Evolutionary conservation across 108 stramenopile species (phyloP).

Genomic region (Pseudonitzschia delicatissima): DNA sequence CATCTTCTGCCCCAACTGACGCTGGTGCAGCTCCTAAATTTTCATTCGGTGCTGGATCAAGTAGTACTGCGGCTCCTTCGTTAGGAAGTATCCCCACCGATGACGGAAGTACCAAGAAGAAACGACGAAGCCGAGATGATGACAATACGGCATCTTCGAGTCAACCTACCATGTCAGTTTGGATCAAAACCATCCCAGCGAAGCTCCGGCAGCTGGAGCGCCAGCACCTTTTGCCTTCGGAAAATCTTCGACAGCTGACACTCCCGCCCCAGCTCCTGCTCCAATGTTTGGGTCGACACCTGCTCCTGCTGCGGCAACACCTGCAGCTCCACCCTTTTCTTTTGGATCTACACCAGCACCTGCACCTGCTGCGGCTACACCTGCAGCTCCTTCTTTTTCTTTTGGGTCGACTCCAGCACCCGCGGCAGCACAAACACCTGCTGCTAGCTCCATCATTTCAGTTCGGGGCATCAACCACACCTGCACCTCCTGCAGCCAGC

Average conservation of each 20-base stretch:
- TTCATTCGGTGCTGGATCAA: conserved; percentile 4
- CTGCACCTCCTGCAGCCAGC: conserved; percentile 5
- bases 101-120: not conserved
- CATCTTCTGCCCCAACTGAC: not conserved
- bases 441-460: not conserved
- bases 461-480: conserved; percentile 20
- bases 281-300: conserved; percentile 5
- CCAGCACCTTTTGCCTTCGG: not conserved
- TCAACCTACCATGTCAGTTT: conserved; percentile 23
- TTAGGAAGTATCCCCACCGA: not conserved
- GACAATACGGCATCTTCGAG: not conserved
- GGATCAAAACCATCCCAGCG: not conserved
- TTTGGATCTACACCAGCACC: conserved; percentile 23
- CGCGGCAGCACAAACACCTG: not conserved
- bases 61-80: not conserved
- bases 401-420: conserved; percentile 4
- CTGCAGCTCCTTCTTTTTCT: not conserved
- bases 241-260: too few species aligned
- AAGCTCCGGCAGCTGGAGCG: not conserved
- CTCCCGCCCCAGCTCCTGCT: not conserved
- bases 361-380: not conserved
- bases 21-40: conserved; percentile 3
- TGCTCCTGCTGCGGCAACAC: not conserved
- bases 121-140: not conserved
- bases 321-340: not conserved